Conservation (phyloP, 768 basidiomycete genomes). For the Suillus plorans region DNA sequence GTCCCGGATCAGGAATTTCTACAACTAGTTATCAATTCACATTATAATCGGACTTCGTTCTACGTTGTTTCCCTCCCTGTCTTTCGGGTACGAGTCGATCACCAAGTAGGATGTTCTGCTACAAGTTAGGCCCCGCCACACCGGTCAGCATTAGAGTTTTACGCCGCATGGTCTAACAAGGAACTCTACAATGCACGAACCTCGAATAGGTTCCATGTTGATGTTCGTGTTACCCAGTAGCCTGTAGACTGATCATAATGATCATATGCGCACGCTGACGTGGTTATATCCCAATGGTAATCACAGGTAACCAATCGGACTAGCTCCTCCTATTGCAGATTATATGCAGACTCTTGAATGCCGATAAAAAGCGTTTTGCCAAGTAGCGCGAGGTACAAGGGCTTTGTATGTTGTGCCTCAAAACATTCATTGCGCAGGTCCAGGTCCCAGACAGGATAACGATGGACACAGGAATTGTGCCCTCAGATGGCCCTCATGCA, state of each 20-base stretch:
- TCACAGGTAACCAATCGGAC: background rate
- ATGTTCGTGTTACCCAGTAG: too few species aligned
- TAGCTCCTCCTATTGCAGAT: background rate
- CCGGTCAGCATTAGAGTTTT: too few species aligned
- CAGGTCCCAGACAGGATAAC: background rate
- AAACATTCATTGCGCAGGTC: background rate
- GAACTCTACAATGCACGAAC: too few species aligned
- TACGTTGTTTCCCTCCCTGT: background rate
- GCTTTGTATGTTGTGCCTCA: background rate
- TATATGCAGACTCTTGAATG: too few species aligned
- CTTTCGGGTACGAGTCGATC: too few species aligned
- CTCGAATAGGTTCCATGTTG: too few species aligned
- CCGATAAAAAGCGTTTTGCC: background rate
- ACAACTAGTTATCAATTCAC: slow-evolving; percentile 27
- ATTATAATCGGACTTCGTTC: background rate
- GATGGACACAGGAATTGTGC: background rate
- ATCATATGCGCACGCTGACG: background rate
- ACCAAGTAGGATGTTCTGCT: too few species aligned
- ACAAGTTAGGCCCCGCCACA: too few species aligned
- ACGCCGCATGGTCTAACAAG: too few species aligned
- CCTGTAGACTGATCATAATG: background rate
- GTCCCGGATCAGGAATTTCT: slow-evolving; percentile 63
- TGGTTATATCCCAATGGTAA: background rate
- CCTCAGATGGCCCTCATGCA: background rate
- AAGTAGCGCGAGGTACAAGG: background rate